phyloP scores from a whole-genome alignment of 2,329 filamentous ascomycete species.

The Colletotrichum simmondsii region DNA sequence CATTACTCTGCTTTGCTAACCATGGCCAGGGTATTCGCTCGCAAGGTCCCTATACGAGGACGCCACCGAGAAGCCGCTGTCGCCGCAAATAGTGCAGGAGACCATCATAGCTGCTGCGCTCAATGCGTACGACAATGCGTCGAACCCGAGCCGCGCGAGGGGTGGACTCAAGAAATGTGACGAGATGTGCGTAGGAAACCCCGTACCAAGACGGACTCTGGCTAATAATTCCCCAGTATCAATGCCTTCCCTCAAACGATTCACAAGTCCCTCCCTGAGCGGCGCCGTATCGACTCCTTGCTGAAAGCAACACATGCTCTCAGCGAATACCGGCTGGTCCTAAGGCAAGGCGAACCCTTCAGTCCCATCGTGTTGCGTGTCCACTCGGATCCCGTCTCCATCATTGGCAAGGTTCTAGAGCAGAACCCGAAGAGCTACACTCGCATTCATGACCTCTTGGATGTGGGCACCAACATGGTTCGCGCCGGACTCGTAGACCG shows the following conservation, averaged over 20 bases:
- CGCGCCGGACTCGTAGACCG: conserved; percentile 62
- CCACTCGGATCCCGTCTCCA: conserved; percentile 78
- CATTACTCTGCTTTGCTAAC: not conserved
- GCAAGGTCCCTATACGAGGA: conserved; percentile 72
- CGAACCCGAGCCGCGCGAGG: conserved; percentile 80
- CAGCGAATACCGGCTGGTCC: conserved; percentile 79
- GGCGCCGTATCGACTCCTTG: conserved; percentile 69
- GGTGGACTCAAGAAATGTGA: conserved; percentile 82
- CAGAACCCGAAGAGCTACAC: conserved; percentile 82
- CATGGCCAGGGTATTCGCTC: conserved; percentile 67
- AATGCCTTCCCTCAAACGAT: conserved; percentile 72
- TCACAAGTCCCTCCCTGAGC: conserved; percentile 59
- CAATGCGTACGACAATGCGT: conserved; percentile 82
- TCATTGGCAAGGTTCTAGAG: conserved; percentile 78
- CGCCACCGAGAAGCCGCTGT: conserved; percentile 59
- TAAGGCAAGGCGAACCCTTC: conserved; percentile 85
- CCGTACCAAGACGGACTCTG: not conserved
- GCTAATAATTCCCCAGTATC: conserved; percentile 58
- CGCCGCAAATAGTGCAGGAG: conserved; percentile 63
- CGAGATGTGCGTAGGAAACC: conserved; percentile 68
- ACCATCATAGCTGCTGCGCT: conserved; percentile 73
- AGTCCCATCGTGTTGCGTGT: conserved; percentile 82
- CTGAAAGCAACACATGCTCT: conserved; percentile 79
- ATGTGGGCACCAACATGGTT: conserved; percentile 75
- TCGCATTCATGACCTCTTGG: conserved; percentile 77